Base-by-base conservation (phyloP, 2,329 filamentous ascomycete genomes). In the Trichoderma sp. region DNA sequence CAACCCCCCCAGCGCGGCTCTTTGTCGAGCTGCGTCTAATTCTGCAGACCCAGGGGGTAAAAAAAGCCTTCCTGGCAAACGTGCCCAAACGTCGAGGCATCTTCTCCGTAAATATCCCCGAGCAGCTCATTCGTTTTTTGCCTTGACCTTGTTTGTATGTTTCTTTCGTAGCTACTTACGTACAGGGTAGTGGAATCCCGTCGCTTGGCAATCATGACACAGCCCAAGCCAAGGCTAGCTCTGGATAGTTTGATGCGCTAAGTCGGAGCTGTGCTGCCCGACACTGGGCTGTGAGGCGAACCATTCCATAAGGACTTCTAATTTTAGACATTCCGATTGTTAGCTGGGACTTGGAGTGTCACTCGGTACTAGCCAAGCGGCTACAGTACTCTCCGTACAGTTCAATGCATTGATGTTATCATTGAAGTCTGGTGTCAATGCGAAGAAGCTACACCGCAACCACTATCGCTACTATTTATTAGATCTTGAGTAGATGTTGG, bases 261-360 rank as follows among this genome's bases (percentile, higher is more conserved):
- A 26, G 43, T 20, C 59, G 39, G 39, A 23, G 57, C 57, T 43
- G 23, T 15, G 34, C 34, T 62, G 20, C 28, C 64, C 20, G 47
- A 53, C 47, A 34, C 39, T 43, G 39, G 39, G 64, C 64, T 67
- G 64, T 67, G 64, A 67, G 64, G 64, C 53, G 64, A 67, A 67
- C 64, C 57, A 57, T 55, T 36, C 20, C 47, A 23, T 53, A 20
- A 50, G n/a, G 43, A 8, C 43, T 67, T 67, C 64, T 67, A 67
- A 67, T 43, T 67, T 13, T 67, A 67, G 64, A 4, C 39, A 26
- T 53, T 8, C 28, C 17, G n/a, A 13, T 50, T 15, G 11, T 20
- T 53, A 53, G 20, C 9, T 50, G 17, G 43, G 43, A 47, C 43
- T 20, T 47, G 43, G 43, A 47, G 43, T 50, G n/a, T 50, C 43